Conservation (phyloP, 768 basidiomycete species). For the Bullera alba region DNA sequence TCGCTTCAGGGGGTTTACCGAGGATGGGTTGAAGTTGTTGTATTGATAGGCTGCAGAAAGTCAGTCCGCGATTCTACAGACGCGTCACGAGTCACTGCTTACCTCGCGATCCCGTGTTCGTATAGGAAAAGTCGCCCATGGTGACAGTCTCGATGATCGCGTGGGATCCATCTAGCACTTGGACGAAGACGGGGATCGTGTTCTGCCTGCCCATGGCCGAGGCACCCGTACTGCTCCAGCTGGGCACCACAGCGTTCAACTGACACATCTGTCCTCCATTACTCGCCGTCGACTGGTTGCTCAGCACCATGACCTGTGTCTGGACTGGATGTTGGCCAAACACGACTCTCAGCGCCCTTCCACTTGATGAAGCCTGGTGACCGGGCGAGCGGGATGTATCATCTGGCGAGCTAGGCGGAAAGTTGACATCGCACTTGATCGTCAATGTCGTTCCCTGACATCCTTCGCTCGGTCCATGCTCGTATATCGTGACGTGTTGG, state of each 20-base stretch:
- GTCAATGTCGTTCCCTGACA: constrained; percentile 59
- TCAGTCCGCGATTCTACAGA: background rate
- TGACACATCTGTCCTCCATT: constrained; percentile 48
- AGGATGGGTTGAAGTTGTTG: background rate
- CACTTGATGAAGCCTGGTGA: constrained; percentile 50
- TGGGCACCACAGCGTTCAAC: constrained; percentile 20
- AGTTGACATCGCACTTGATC: constrained; percentile 59
- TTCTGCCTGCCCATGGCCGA: constrained; percentile 11
- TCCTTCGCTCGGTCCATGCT: constrained; percentile 62
- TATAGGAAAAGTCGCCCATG: constrained; percentile 29
- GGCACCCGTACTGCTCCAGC: constrained; percentile 50
- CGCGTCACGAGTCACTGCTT: constrained; percentile 2
- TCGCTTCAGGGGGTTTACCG: constrained; percentile 26
- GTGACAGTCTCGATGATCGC: constrained; percentile 25
- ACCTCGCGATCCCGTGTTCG: constrained; percentile 10
- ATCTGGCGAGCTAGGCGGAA: constrained; percentile 52
- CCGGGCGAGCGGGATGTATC: constrained; percentile 59
- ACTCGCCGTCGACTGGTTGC: constrained; percentile 61
- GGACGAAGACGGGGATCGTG: constrained; percentile 25
- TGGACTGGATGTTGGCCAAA: constrained; percentile 62
- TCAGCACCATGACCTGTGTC: constrained; percentile 55
- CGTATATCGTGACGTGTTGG: constrained; percentile 48
- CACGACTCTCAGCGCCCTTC: constrained; percentile 65
- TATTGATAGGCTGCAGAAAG: background rate
- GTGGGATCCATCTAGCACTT: constrained; percentile 24